These are phyloP conservation scores for Asterionellopsis glacialis DNA, from an alignment of 108 stramenopile species.

Conservation along the genomic window DNA sequence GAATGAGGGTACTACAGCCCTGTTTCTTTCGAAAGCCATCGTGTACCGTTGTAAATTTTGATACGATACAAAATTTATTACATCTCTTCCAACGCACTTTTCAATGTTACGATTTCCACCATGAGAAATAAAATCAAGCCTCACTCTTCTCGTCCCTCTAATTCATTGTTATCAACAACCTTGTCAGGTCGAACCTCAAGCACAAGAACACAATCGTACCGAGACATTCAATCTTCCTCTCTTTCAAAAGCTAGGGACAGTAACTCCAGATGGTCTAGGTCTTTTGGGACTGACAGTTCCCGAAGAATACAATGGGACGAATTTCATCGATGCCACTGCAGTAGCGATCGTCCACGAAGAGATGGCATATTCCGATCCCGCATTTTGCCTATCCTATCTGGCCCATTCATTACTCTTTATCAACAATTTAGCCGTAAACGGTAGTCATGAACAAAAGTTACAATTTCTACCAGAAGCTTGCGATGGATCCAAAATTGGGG, in stretches of 20 bases:
- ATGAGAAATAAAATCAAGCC: too few species aligned
- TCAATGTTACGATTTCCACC: too few species aligned
- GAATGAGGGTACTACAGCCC: too few species aligned
- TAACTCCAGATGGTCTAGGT: conserved; percentile 51
- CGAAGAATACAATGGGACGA: conserved; percentile 90
- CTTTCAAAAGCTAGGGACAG: conserved; percentile 74
- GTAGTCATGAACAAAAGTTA: conserved; percentile 64
- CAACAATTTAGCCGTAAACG: conserved; percentile 90
- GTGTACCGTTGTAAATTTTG: too few species aligned
- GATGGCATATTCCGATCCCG: conserved; percentile 93
- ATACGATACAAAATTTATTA: too few species aligned
- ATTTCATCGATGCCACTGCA: conserved; percentile 76
- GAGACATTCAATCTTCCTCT: conserved; percentile 89
- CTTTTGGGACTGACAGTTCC: conserved; percentile 91
- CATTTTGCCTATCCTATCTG: conserved; percentile 94
- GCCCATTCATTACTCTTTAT: conserved; percentile 85
- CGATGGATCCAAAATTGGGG: conserved; percentile 84
- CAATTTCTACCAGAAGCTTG: conserved; percentile 79
- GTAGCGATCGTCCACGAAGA: conserved; percentile 85
- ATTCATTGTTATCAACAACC: conserved; percentile 28
- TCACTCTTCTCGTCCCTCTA: too few species aligned
- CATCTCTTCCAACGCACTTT: too few species aligned
- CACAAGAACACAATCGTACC: conserved; percentile 73
- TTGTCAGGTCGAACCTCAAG: conserved; percentile 95
- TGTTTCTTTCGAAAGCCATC: too few species aligned